Evolutionary conservation across 2,329 filamentous ascomycete genomes (phyloP).

Genomic region (Fusarium globosum): DNA sequence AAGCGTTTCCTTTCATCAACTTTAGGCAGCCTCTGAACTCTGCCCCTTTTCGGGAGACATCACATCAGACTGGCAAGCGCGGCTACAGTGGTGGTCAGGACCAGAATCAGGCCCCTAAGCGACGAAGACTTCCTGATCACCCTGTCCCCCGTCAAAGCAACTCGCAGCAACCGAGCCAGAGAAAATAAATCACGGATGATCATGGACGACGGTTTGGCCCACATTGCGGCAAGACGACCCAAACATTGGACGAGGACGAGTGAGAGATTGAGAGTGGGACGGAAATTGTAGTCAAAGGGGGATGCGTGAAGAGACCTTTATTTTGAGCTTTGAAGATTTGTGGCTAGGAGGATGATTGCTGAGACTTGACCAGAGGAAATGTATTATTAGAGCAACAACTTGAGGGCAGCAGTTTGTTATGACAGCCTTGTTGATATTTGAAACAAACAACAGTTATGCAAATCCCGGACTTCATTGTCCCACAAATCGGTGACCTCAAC

Average conservation of each 20-base stretch:
- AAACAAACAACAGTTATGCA: not conserved
- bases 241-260: not conserved
- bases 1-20: constrained; percentile 20
- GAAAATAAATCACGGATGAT: not conserved
- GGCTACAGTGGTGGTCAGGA: not conserved
- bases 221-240: not conserved
- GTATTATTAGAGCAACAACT: constrained; percentile 4
- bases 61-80: not conserved
- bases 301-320: not conserved
- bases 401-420: constrained; percentile 4
- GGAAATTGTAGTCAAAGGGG: not conserved
- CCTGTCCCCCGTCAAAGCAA: not conserved
- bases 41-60: not conserved
- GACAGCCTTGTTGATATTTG: not conserved
- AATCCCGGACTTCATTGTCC: not conserved
- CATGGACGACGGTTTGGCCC: not conserved
- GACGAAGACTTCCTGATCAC: constrained; percentile 17
- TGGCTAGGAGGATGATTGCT: constrained; percentile 10
- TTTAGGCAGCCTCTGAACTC: not conserved
- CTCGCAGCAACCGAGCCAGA: not conserved
- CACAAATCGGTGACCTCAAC: not conserved
- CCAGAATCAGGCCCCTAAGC: constrained; percentile 9
- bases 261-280: not conserved
- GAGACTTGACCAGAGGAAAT: constrained; percentile 11
- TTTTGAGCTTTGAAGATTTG: constrained; percentile 5